A percentile compares a stretch with the other conserved stretches of the same genome.
Evolutionary conservation across 148 eudicot species (phyloP).

Genomic region (Arbutus unedo): DNA sequence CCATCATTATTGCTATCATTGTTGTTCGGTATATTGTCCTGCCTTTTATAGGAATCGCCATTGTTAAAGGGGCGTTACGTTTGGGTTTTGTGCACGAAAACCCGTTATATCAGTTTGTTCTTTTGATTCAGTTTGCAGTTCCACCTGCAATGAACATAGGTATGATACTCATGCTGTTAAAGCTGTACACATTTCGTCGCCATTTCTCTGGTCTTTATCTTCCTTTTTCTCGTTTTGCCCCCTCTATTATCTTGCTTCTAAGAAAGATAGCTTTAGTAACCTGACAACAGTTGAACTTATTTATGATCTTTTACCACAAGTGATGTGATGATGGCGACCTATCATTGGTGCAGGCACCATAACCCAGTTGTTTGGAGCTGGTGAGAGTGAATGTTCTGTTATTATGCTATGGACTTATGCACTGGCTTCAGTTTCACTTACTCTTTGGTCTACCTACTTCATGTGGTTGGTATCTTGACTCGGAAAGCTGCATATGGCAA

Average conservation of each 20-base stretch:
- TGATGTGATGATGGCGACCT: neutral
- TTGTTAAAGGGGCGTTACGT: conserved; percentile 50
- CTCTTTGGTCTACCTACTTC: too few species aligned
- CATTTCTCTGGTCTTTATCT: neutral
- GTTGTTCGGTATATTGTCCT: conserved; percentile 51
- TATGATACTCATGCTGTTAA: conserved; percentile 17
- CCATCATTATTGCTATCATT: conserved; percentile 48
- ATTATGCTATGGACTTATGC: conserved; percentile 36
- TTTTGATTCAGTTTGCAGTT: conserved; percentile 70
- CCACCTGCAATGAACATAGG: conserved; percentile 96
- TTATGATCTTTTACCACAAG: neutral
- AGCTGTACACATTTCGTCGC: neutral
- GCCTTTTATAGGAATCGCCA: conserved; percentile 56
- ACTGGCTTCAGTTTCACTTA: neutral
- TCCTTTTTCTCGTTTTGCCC: neutral
- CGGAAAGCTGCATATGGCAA: too few species aligned
- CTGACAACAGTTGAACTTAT: neutral
- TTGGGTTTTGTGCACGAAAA: conserved; percentile 47
- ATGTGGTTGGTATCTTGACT: too few species aligned
- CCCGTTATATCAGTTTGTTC: conserved; percentile 67
- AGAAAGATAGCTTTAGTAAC: neutral
- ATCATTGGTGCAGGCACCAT: conserved; percentile 30
- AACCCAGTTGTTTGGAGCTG: conserved; percentile 36
- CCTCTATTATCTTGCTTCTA: neutral
- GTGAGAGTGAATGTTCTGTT: conserved; percentile 35